Conservation (phyloP, 495 filamentous ascomycete genomes). For the Daldinia decipiens region DNA sequence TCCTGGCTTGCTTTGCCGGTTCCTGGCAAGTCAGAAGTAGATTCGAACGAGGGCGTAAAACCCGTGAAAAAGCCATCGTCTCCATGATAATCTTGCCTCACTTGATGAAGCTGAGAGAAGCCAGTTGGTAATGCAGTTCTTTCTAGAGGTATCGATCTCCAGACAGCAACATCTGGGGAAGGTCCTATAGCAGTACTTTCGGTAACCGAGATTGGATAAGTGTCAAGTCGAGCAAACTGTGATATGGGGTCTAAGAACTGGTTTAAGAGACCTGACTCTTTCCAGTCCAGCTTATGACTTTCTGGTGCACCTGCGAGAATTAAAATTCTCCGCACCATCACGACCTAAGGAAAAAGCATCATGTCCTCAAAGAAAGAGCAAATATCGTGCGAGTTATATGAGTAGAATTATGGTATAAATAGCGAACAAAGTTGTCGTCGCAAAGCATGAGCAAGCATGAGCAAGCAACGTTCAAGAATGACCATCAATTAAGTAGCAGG, state of each 20-base stretch:
- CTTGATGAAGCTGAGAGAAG: constrained; percentile 60
- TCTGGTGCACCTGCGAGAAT: constrained; percentile 74
- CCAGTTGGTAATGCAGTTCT: constrained; percentile 52
- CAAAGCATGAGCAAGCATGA: background rate
- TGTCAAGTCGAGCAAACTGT: constrained; percentile 54
- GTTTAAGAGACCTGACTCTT: constrained; percentile 60
- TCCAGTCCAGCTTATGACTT: constrained; percentile 64
- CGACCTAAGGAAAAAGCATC: constrained; percentile 23
- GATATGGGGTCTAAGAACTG: constrained; percentile 57
- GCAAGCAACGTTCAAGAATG: background rate
- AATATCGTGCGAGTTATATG: constrained; percentile 6
- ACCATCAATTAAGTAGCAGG: too few species aligned
- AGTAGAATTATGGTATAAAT: background rate
- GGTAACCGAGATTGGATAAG: constrained; percentile 4
- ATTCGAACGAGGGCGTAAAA: constrained; percentile 51
- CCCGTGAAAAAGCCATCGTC: constrained; percentile 63
- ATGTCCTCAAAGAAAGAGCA: background rate
- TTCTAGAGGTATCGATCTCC: constrained; percentile 60
- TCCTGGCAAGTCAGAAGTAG: constrained; percentile 36
- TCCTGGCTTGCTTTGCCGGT: constrained; percentile 39
- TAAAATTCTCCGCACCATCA: constrained; percentile 61
- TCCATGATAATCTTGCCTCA: constrained; percentile 41
- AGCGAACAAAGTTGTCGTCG: background rate
- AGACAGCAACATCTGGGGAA: constrained; percentile 48
- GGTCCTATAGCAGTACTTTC: constrained; percentile 38